Evolutionary conservation across 768 basidiomycete genomes (phyloP).

Genomic region (Pleurotus tuoliensis): DNA sequence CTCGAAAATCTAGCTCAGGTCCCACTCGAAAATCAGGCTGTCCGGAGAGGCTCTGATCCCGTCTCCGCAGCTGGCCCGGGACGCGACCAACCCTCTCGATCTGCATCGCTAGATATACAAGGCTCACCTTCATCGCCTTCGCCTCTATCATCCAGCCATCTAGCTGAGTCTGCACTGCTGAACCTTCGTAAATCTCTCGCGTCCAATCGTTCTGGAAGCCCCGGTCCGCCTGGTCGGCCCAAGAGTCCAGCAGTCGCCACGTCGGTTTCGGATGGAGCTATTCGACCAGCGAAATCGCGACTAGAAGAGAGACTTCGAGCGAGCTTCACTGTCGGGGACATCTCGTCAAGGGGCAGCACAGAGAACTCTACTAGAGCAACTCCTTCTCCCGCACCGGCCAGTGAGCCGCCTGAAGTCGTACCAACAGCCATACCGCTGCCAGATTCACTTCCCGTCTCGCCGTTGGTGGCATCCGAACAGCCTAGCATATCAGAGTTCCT

Average conservation of each 20-base stretch:
- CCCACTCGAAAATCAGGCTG: slow-evolving; percentile 14
- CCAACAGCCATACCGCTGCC: no score
- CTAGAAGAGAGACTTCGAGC: slow-evolving; percentile 75
- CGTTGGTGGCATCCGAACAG: no score
- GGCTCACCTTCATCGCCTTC: slow-evolving; percentile 21
- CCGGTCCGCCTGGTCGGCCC: slow-evolving; percentile 15
- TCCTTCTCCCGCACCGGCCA: slow-evolving; percentile 3
- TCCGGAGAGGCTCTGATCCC: slow-evolving; percentile 29
- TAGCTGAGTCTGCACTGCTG: slow-evolving; percentile 57
- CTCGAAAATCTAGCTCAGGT: slow-evolving; percentile 66
- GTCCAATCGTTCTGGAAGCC: slow-evolving; percentile 41
- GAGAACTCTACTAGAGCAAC: slow-evolving; percentile 29
- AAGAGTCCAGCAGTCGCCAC: slow-evolving; percentile 15
- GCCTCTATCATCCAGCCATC: slow-evolving; percentile 43
- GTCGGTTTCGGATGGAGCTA: slow-evolving; percentile 5
- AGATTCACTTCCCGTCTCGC: no score
- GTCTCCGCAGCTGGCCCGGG: slow-evolving; percentile 10
- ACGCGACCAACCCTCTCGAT: slow-evolving; percentile 22
- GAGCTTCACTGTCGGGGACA: slow-evolving; percentile 54
- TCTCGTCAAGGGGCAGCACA: slow-evolving; percentile 36
- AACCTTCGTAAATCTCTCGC: slow-evolving; percentile 64
- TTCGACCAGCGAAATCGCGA: slow-evolving; percentile 43
- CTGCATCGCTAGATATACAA: slow-evolving; percentile 32
- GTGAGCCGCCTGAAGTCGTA: no score
- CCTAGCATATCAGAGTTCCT: no score